phyloP scores from a whole-genome alignment of 202 grass and related monocot genomes.

The Brachypodium distachyon region DNA sequence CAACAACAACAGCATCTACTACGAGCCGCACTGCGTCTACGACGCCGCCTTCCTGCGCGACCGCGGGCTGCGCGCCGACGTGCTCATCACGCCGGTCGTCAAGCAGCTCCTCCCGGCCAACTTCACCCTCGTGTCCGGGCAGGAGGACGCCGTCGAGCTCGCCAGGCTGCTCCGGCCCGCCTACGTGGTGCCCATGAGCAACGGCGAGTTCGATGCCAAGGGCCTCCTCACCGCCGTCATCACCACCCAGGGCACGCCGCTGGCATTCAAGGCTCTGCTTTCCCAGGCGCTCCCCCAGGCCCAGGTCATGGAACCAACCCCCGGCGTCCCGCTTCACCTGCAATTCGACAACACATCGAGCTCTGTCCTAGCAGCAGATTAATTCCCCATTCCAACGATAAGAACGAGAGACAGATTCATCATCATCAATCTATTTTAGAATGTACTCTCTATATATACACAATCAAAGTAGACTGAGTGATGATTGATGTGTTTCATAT shows the following conservation, averaged over 20 bases:
- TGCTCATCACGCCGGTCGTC: slow-evolving; percentile 76
- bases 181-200: slow-evolving; percentile 90
- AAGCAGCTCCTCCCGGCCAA: slow-evolving; percentile 66
- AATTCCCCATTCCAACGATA: not conserved
- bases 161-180: slow-evolving; percentile 48
- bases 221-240: slow-evolving; percentile 53
- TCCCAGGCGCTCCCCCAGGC: slow-evolving; percentile 44
- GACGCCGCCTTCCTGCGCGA: slow-evolving; percentile 44
- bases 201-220: slow-evolving; percentile 63
- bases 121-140: slow-evolving; percentile 88
- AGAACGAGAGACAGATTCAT: not conserved
- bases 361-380: not conserved
- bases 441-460: too few species aligned
- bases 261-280: slow-evolving; percentile 69
- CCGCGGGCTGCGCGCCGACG: slow-evolving; percentile 35
- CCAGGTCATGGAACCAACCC: slow-evolving; percentile 49
- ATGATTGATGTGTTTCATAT: too few species aligned
- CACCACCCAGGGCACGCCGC: slow-evolving; percentile 35
- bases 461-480: too few species aligned
- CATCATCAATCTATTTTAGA: not conserved
- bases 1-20: slow-evolving; percentile 31
- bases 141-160: slow-evolving; percentile 82
- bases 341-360: not conserved
- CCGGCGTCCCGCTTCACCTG: slow-evolving; percentile 51
- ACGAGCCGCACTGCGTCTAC: slow-evolving; percentile 87